Conservation (phyloP, 2,329 filamentous ascomycete species). For the Fusarium metavorans region DNA sequence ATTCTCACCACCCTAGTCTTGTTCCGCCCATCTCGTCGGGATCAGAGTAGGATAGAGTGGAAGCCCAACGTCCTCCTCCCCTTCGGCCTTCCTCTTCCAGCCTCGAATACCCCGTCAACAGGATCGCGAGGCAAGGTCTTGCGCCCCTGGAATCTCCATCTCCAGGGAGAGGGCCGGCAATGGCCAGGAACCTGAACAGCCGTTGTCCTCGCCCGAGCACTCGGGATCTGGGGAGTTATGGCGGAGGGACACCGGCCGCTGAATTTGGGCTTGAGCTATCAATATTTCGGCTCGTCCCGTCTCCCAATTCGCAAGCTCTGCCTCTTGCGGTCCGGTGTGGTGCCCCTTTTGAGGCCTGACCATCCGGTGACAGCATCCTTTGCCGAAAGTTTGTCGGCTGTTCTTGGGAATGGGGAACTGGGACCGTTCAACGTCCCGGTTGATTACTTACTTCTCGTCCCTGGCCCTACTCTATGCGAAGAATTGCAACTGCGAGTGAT, state of each 20-base stretch:
- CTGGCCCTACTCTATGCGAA: slow-evolving; percentile 9
- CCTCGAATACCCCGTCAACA: slow-evolving; percentile 1
- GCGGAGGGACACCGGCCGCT: slow-evolving; percentile 26
- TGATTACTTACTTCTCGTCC: slow-evolving; percentile 24
- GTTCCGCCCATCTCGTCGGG: slow-evolving; percentile 27
- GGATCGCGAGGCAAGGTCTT: slow-evolving; percentile 12
- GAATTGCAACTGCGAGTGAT: slow-evolving; percentile 20
- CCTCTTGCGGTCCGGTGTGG: slow-evolving; percentile 21
- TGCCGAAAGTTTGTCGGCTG: slow-evolving; percentile 21
- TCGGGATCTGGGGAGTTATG: slow-evolving; percentile 33
- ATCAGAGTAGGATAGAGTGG: slow-evolving; percentile 23
- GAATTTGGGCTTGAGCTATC: slow-evolving; percentile 3
- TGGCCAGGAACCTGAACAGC: slow-evolving; percentile 26
- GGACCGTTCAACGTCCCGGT: slow-evolving; percentile 16
- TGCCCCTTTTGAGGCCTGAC: slow-evolving; percentile 28
- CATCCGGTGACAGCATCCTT: slow-evolving; percentile 25
- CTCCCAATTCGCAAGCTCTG: slow-evolving; percentile 41
- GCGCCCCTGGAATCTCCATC: slow-evolving; percentile 11
- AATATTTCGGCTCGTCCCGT: slow-evolving; percentile 45
- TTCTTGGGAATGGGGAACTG: slow-evolving; percentile 31
- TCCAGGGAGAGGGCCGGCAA: slow-evolving; percentile 8
- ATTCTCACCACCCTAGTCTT: slow-evolving; percentile 31
- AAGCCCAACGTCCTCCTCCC: neutral
- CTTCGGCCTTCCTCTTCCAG: slow-evolving; percentile 12
- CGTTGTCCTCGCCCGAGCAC: slow-evolving; percentile 32